Percentiles rank a stretch among this genome's conserved stretches.
Conservation (phyloP, 208 protist species). For the Trypanosoma theileri region DNA sequence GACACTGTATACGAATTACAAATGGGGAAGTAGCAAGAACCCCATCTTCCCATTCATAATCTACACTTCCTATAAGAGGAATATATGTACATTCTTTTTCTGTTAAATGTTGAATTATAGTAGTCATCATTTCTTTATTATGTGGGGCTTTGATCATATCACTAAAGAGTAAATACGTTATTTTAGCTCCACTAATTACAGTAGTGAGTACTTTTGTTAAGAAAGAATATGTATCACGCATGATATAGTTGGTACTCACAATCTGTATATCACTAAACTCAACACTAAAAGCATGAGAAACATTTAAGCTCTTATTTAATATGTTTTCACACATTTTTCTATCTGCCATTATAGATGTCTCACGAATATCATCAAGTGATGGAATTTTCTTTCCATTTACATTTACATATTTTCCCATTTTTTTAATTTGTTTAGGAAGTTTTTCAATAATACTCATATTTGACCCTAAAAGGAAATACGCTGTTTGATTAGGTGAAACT, state of each 20-base stretch:
- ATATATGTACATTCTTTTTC: slow-evolving; percentile 2
- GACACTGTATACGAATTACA: slow-evolving; percentile 2
- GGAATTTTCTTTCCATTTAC: slow-evolving; percentile 3
- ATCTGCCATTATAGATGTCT: not conserved
- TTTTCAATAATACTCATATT: not conserved
- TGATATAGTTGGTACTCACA: not conserved
- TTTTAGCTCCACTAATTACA: not conserved
- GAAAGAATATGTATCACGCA: not conserved
- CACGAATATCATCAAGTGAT: not conserved
- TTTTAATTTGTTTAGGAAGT: slow-evolving; percentile 3
- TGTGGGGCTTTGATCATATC: not conserved
- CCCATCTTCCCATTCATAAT: slow-evolving; percentile 1
- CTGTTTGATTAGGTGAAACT: not conserved
- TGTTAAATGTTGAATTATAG: not conserved
- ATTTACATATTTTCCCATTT: slow-evolving; percentile 9
- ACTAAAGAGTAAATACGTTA: slow-evolving; percentile 13
- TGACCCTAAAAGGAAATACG: slow-evolving; percentile 4
- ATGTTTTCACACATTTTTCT: not conserved
- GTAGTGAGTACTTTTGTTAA: not conserved
- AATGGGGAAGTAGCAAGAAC: not conserved
- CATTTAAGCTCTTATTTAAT: not conserved
- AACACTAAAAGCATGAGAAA: not conserved
- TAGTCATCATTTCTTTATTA: not conserved
- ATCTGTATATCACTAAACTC: slow-evolving; percentile 23
- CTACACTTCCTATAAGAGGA: not conserved